Evolutionary conservation across 2,329 filamentous ascomycete species (phyloP), one percentile per base, ranked within the genome.

Genomic region (Orbilia quercus): DNA sequence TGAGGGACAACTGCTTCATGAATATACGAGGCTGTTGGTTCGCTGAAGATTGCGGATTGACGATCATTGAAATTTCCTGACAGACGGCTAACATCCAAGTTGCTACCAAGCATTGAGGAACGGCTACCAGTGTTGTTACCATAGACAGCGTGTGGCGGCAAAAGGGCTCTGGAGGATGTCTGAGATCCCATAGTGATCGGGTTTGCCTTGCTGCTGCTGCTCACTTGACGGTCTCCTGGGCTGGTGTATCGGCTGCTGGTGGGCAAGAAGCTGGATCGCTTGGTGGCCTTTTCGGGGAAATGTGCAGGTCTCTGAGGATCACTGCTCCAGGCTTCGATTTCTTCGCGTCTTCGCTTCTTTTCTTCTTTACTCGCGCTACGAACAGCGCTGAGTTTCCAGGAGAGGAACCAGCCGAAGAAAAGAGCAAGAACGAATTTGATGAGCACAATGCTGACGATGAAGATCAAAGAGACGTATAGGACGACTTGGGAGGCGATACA

Each of bases 401-500:
- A 90, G 76, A 98, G 84, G 82, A 99, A 96, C 96, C 96, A 99
- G 79, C 97, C 92, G 83, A 99, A 99, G 70, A 94, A 81, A 47
- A 98, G 80, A 9, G 95, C 95, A 57, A 99, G 86, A n/a, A 90
- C 79, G 79, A 99, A 99, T 76, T 96, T 94, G 75, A 90, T 86
- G 14, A 86, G 79, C 3, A 99, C 96, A 57, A 99, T 92, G 2
- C 92, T 88, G 71, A 99, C 82, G 82, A 99, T 99, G 81, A 99
- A 91, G 60, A 90, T 88, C 75, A 99, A 84, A 2, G 94, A 96
- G 58, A 96, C 89, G 79, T 99, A 99, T 45, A 99, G 88, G 2
- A 99, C 95, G 23, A 99, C 93, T 82, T 96, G 91, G 76, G 94
- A 96, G 1, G 95, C 95, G 80, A 99, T 99, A 82, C 95, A 99